A percentile compares a stretch with the other conserved stretches of the same genome.
Evolutionary conservation across 2,329 filamentous ascomycete species (phyloP).

Genomic region (Penicillium rolfsii): DNA sequence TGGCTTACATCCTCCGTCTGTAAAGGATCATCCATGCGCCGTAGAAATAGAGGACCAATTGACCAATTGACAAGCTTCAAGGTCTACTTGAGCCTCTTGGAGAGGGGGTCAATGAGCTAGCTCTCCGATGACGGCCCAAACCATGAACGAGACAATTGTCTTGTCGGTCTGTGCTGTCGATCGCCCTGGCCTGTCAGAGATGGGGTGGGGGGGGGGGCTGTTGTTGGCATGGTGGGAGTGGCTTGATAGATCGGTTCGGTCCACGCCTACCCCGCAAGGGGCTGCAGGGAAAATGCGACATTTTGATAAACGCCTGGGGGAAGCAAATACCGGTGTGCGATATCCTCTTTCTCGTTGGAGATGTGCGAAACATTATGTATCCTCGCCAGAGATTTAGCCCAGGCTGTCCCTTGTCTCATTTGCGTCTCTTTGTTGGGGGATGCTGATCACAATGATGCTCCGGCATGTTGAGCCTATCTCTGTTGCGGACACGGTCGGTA

Average conservation of each 20-base stretch:
- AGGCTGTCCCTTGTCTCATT: slow-evolving; percentile 7
- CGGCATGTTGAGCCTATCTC: not conserved
- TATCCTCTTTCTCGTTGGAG: slow-evolving; percentile 11
- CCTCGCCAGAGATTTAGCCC: not conserved
- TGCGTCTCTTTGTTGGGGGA: slow-evolving; percentile 8
- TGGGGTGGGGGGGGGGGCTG: not conserved
- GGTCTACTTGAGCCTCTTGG: not conserved
- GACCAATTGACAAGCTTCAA: not conserved
- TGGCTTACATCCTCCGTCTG: not conserved
- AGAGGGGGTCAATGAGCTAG: not conserved
- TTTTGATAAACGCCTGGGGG: slow-evolving; percentile 5
- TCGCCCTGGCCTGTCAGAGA: not conserved
- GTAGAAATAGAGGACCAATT: not conserved
- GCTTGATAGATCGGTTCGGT: slow-evolving; percentile 2
- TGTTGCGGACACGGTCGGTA: not conserved
- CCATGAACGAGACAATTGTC: not conserved
- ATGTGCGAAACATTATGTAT: not conserved
- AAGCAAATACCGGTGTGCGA: not conserved
- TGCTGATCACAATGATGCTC: slow-evolving; percentile 1
- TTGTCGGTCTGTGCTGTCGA: not conserved
- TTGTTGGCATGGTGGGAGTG: not conserved
- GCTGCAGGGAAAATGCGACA: slow-evolving; percentile 2
- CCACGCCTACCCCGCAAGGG: slow-evolving; percentile 4
- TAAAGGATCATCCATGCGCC: not conserved
- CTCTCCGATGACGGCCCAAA: not conserved